Base-by-base conservation (phyloP, 805 yeast species). In the Kazachstania viticola region DNA sequence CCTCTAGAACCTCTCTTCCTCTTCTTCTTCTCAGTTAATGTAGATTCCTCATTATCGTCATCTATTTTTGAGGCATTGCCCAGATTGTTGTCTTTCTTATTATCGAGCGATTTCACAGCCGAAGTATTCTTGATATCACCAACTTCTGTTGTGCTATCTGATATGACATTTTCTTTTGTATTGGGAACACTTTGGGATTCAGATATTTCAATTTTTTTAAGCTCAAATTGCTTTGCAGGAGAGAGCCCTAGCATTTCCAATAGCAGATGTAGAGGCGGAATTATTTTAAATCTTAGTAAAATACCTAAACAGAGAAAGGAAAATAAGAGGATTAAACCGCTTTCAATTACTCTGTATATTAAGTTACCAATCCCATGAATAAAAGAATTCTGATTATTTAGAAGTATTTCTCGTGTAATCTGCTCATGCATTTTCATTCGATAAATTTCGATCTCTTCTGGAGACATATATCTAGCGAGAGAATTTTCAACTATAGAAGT, bases 1-100 rank as follows among this genome's bases (percentile, higher is more conserved):
- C 95, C 95, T 37, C 95, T 64, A 8, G 79, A 65, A 4, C 95
- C 95, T 48, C 95, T 69, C 49, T 82, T 85, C 17, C 95, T 65
- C 46, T 70, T 77, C 54, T 73, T 50, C 43, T 37, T 53, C 28
- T 50, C 54, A 11, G 9, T 14, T 21, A 16, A 21, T n/a, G n/a
- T 24, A 13, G 17, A 22, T 4, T n/a, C 23, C 3, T 19, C 28
- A 18, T 23, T 2, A 11, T 22, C 30, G 13, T 21, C n/a, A n/a
- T 29, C 26, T 17, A 14, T 14, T 8, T 21, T 19, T 7, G 35
- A 34, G 11, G 19, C 28, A 15, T 26, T 29, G 3, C 35, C 30
- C 11, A 15, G 28, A n/a, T 37, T 35, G 14, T 38, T 42, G 15
- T 31, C 33, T 7, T 27, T 27, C 13, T 13, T 5, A 12, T 14